A percentile compares a stretch with the other conserved stretches of the same genome.
phyloP scores from a whole-genome alignment of 2,329 filamentous ascomycete species.

The Fusarium xyrophilum region DNA sequence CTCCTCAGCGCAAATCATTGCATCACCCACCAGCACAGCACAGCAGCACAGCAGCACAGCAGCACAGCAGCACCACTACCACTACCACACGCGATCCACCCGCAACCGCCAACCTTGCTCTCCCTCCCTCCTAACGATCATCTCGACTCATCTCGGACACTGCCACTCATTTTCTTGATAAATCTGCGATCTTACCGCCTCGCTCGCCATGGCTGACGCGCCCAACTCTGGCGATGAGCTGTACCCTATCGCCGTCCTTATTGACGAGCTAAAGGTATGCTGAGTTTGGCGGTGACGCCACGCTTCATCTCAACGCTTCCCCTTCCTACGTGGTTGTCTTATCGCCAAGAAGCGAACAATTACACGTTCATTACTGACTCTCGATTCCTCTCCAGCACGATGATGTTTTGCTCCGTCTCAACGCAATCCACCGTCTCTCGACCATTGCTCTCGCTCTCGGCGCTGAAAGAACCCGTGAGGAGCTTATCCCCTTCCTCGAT shows the following conservation, averaged over 20 bases:
- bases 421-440: slow-evolving; percentile 96
- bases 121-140: slow-evolving; percentile 32
- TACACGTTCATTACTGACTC: slow-evolving; percentile 38
- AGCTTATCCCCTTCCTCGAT: slow-evolving; percentile 98
- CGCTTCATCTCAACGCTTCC: slow-evolving; percentile 23
- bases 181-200: slow-evolving; percentile 44
- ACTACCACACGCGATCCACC: slow-evolving; percentile 42
- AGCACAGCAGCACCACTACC: background rate
- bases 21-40: slow-evolving; percentile 39
- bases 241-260: slow-evolving; percentile 98
- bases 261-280: slow-evolving; percentile 96
- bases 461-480: slow-evolving; percentile 94
- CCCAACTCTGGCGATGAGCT: slow-evolving; percentile 95
- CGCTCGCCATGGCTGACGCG: slow-evolving; percentile 82
- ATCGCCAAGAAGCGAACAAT: slow-evolving; percentile 22
- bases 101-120: slow-evolving; percentile 36
- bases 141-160: slow-evolving; percentile 32
- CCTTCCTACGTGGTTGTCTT: slow-evolving; percentile 17
- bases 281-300: slow-evolving; percentile 43
- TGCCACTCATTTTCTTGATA: slow-evolving; percentile 35
- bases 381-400: slow-evolving; percentile 74
- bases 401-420: slow-evolving; percentile 95
- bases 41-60: background rate
- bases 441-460: slow-evolving; percentile 97
- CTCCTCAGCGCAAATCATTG: slow-evolving; percentile 46